Conservation (phyloP, 306 rosid species). For the Morella rubra region DNA sequence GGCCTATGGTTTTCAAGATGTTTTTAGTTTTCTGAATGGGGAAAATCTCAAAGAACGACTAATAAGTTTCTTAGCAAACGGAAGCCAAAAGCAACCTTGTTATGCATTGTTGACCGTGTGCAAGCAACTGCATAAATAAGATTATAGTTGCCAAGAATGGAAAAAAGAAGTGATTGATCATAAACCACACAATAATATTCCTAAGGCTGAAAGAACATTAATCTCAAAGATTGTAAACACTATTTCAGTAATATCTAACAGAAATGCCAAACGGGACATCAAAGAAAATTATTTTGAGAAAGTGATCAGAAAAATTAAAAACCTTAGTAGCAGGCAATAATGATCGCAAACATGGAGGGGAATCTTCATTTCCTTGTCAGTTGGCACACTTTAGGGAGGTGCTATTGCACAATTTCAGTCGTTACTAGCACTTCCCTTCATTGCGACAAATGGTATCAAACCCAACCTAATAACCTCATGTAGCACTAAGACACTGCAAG, state of each 20-base stretch:
- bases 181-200: background rate
- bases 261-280: background rate
- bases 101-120: background rate
- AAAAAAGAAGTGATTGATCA: background rate
- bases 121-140: background rate
- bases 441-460: too few relatives aligned
- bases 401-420: too few relatives aligned
- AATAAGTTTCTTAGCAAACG: background rate
- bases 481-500: too few relatives aligned
- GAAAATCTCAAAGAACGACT: background rate
- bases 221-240: background rate
- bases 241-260: background rate
- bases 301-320: background rate
- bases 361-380: too few relatives aligned
- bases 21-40: background rate
- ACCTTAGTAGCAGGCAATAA: background rate
- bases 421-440: too few relatives aligned
- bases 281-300: background rate
- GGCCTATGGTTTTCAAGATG: background rate
- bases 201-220: background rate
- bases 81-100: background rate
- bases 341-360: background rate
- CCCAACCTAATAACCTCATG: too few relatives aligned
- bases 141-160: slow-evolving; percentile 2
- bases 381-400: too few relatives aligned